A percentile compares a stretch with the other conserved stretches of the same genome.
Evolutionary conservation across 2,329 filamentous ascomycete species (phyloP).

Genomic region (Magnaporthiopsis rhizophila): DNA sequence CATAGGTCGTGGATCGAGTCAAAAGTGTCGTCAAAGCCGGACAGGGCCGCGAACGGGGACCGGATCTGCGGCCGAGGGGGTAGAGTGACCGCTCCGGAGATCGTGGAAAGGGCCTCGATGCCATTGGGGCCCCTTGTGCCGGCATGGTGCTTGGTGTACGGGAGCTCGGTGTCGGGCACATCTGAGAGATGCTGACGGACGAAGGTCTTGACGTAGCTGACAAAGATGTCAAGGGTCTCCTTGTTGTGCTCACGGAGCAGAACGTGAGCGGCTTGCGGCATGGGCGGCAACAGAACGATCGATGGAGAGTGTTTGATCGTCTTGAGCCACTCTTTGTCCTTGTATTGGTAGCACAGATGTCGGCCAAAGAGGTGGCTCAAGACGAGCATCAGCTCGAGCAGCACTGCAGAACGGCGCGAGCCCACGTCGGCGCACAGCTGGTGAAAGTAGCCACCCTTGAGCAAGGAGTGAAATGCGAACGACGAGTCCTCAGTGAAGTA

Average conservation of each 20-base stretch:
- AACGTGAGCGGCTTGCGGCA: conserved; percentile 49
- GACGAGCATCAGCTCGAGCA: conserved; percentile 58
- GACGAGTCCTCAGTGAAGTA: conserved; percentile 70
- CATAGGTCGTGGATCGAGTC: conserved; percentile 59
- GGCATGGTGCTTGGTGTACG: conserved; percentile 46
- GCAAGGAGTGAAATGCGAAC: conserved; percentile 68
- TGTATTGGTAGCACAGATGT: conserved; percentile 35
- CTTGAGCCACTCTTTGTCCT: conserved; percentile 36
- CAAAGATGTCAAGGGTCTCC: conserved; percentile 58
- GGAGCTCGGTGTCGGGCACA: conserved; percentile 44
- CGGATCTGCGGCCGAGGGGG: conserved; percentile 30
- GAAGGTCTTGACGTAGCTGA: conserved; percentile 61
- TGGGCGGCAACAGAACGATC: conserved; percentile 53
- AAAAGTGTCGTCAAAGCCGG: conserved; percentile 59
- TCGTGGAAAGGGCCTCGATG: background rate
- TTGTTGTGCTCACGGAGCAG: conserved; percentile 56
- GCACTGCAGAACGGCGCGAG: conserved; percentile 36
- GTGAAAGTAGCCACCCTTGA: conserved; percentile 63
- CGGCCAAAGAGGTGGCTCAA: conserved; percentile 66
- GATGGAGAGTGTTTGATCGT: conserved; percentile 52
- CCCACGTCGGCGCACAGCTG: conserved; percentile 51
- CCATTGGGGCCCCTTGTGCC: conserved; percentile 21
- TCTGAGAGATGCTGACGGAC: conserved; percentile 52
- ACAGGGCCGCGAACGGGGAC: conserved; percentile 65
- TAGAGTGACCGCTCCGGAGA: background rate